phyloP scores from a whole-genome alignment of 2,329 filamentous ascomycete species.

The Purpureocillium takamizusanense region DNA sequence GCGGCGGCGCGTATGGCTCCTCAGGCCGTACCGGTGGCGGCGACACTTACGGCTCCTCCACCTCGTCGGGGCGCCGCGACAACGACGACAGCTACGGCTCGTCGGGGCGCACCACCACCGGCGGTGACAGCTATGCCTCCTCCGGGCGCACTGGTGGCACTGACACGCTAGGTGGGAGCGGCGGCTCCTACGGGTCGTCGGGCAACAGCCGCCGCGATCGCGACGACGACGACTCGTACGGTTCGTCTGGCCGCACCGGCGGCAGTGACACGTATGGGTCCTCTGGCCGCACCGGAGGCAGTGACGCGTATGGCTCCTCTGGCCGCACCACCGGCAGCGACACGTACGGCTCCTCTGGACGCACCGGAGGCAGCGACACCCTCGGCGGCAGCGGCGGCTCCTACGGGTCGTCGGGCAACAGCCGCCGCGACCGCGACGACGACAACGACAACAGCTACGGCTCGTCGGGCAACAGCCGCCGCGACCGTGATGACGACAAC shows the following conservation, averaged over 20 bases:
- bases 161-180: conserved; percentile 4
- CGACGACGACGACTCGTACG: conserved; percentile 9
- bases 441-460: conserved; percentile 9
- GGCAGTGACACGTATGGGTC: conserved; percentile 11
- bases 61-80: conserved; percentile 7
- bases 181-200: conserved; percentile 5
- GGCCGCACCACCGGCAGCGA: conserved; percentile 6
- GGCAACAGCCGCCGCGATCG: too few relatives aligned
- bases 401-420: conserved; percentile 3
- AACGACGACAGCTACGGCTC: conserved; percentile 5
- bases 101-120: conserved; percentile 5
- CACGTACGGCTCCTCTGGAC: conserved; percentile 11
- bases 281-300: conserved; percentile 3
- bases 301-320: conserved; percentile 8
- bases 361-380: background rate
- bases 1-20: conserved; percentile 10
- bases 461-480: conserved; percentile 1
- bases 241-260: conserved; percentile 8
- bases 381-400: conserved; percentile 5
- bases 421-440: conserved; percentile 3
- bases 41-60: conserved; percentile 11
- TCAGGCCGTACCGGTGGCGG: conserved; percentile 10
- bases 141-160: conserved; percentile 1
- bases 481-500: conserved; percentile 3
- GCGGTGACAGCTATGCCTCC: conserved; percentile 1